Percentiles rank a stretch among this genome's conserved stretches.
Conservation (phyloP, 495 filamentous ascomycete species). For the Xylona heveae region DNA sequence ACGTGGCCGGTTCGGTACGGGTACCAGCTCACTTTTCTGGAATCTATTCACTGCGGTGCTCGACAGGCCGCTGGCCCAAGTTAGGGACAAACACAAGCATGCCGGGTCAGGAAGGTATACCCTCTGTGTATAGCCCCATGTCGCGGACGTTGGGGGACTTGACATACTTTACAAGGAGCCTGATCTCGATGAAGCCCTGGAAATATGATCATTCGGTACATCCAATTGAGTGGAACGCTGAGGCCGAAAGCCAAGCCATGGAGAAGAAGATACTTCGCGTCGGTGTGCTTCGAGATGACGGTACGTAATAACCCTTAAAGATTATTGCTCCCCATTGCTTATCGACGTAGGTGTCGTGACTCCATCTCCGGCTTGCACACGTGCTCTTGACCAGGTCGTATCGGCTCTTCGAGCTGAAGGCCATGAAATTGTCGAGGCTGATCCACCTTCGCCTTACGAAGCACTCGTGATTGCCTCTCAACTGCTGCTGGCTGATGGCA, state of each 20-base stretch:
- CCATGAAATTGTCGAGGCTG: conserved; percentile 57
- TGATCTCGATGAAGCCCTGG: conserved; percentile 80
- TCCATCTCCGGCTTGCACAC: conserved; percentile 62
- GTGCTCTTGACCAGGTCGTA: conserved; percentile 52
- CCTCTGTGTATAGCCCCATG: conserved; percentile 87
- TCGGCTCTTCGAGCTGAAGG: conserved; percentile 44
- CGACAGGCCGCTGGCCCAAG: conserved; percentile 92
- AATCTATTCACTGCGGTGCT: conserved; percentile 76
- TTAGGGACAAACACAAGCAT: conserved; percentile 70
- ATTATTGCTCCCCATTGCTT: neutral
- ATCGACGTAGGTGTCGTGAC: conserved; percentile 42
- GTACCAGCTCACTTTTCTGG: conserved; percentile 80
- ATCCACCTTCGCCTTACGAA: conserved; percentile 45
- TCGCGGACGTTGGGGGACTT: conserved; percentile 70
- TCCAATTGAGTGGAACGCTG: conserved; percentile 57
- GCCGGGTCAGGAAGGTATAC: conserved; percentile 83
- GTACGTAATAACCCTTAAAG: conserved; percentile 14
- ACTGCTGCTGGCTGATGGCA: conserved; percentile 74
- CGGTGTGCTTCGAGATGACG: conserved; percentile 62
- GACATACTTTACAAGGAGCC: conserved; percentile 58
- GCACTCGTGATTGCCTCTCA: conserved; percentile 63
- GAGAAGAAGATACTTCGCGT: conserved; percentile 42
- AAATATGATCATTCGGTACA: conserved; percentile 73
- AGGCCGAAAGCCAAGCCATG: conserved; percentile 33
- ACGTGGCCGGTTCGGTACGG: conserved; percentile 83